A percentile compares a stretch with the other conserved stretches of the same genome.
These are phyloP conservation scores for Nevesoporus exiguus DNA, from an alignment of 768 basidiomycete genomes.

Conservation along the genomic window DNA sequence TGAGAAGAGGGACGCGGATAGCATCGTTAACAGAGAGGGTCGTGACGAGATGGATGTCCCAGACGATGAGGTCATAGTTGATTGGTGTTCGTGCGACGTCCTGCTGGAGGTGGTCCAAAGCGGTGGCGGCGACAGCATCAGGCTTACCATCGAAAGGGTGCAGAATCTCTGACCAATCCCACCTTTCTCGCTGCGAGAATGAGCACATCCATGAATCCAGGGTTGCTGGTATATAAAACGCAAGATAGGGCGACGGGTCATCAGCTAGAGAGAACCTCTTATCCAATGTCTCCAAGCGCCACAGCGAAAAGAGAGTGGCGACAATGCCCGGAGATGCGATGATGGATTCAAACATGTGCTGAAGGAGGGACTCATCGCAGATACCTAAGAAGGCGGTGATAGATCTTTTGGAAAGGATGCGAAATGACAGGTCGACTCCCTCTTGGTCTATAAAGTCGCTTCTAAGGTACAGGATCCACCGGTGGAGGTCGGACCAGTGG, in stretches of 20 bases:
- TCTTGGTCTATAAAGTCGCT: slow-evolving; percentile 21
- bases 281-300: slow-evolving; percentile 25
- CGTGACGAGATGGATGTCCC: slow-evolving; percentile 31
- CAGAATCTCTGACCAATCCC: slow-evolving; percentile 29
- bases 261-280: slow-evolving; percentile 13
- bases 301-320: slow-evolving; percentile 24
- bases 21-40: slow-evolving; percentile 23
- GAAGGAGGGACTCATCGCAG: slow-evolving; percentile 13
- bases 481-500: slow-evolving; percentile 20
- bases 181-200: slow-evolving; percentile 21
- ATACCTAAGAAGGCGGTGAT: slow-evolving; percentile 23
- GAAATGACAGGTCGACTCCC: slow-evolving; percentile 17
- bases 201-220: slow-evolving; percentile 29
- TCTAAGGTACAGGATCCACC: slow-evolving; percentile 28
- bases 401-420: slow-evolving; percentile 17
- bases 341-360: slow-evolving; percentile 17
- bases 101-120: slow-evolving; percentile 24
- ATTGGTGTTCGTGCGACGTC: slow-evolving; percentile 19
- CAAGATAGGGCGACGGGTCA: slow-evolving; percentile 2
- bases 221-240: slow-evolving; percentile 9
- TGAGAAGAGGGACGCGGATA: slow-evolving; percentile 24
- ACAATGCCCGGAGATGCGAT: slow-evolving; percentile 17
- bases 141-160: slow-evolving; percentile 20
- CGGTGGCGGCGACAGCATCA: slow-evolving; percentile 19
- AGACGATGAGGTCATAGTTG: slow-evolving; percentile 27